Percentiles rank a stretch among this genome's conserved stretches.
These are phyloP conservation scores for Phytophthora constricta DNA, from an alignment of 352 stramenopile genomes.

Conservation along the genomic window DNA sequence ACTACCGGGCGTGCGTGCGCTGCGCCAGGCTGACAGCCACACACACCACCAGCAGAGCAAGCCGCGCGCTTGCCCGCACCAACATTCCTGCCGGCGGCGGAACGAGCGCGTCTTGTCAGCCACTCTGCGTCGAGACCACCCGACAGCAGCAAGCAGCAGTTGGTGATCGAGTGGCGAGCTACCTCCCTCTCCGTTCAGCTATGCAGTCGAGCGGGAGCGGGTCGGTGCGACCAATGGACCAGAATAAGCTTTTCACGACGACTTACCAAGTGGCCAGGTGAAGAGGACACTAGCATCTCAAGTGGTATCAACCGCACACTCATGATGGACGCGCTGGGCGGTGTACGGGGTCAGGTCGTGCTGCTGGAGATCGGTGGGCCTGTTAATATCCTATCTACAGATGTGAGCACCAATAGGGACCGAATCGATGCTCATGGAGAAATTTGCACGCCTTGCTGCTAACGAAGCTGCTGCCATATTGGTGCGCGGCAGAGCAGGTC, in stretches of 20 bases:
- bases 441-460: conserved; percentile 65
- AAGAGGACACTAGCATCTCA: conserved; percentile 80
- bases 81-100: not conserved
- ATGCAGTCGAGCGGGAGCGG: too few relatives aligned
- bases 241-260: conserved; percentile 67
- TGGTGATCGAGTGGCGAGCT: too few relatives aligned
- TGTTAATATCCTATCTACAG: conserved; percentile 31
- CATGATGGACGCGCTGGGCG: conserved; percentile 53
- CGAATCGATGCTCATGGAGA: conserved; percentile 67
- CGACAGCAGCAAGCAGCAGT: too few relatives aligned
- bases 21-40: not conserved
- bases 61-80: not conserved
- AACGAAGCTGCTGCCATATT: conserved; percentile 55
- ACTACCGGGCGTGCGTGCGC: not conserved
- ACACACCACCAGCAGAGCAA: not conserved
- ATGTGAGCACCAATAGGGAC: conserved; percentile 42
- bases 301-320: conserved; percentile 68
- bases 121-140: too few relatives aligned
- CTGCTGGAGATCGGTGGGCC: conserved; percentile 59
- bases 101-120: not conserved
- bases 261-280: conserved; percentile 69
- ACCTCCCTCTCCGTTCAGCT: too few relatives aligned
- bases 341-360: conserved; percentile 37
- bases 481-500: conserved; percentile 24
- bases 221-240: too few relatives aligned